Percentiles rank a stretch among this genome's conserved stretches.
These are phyloP conservation scores for Tulasnella sp. DNA, from an alignment of 768 basidiomycete genomes.

Conservation along the genomic window DNA sequence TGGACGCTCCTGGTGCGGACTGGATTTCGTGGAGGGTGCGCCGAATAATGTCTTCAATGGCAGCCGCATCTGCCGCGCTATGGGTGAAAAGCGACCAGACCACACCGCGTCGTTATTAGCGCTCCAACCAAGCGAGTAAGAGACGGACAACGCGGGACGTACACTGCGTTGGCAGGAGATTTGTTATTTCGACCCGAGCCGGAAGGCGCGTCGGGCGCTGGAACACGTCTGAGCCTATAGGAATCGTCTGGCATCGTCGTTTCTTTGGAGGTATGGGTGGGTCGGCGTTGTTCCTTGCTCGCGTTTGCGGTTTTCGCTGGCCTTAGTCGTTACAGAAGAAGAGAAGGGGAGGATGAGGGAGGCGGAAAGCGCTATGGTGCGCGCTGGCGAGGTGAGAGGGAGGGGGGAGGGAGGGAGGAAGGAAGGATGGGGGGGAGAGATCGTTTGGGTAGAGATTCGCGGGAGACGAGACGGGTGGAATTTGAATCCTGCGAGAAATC, in stretches of 20 bases:
- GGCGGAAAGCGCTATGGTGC: not conserved
- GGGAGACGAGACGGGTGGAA: conserved; percentile 6
- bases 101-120: not conserved
- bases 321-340: not conserved
- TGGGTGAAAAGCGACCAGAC: not conserved
- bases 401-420: not conserved
- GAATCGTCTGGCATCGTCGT: conserved; percentile 11
- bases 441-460: conserved; percentile 12
- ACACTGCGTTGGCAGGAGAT: conserved; percentile 12
- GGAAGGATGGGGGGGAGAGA: not conserved
- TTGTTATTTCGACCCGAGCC: conserved; percentile 4
- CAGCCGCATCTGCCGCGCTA: conserved; percentile 18
- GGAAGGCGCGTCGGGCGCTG: conserved; percentile 1
- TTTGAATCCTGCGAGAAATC: conserved; percentile 7
- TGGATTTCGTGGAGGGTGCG: not conserved
- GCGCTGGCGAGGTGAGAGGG: conserved; percentile 4
- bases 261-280: not conserved
- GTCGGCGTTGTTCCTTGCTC: too few relatives aligned
- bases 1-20: not conserved
- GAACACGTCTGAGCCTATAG: conserved; percentile 20
- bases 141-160: not conserved
- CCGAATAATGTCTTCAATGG: conserved; percentile 23
- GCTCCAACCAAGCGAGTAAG: not conserved
- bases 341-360: not conserved
- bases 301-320: too few relatives aligned